These are phyloP conservation scores for Fusarium sp. DNA, from an alignment of 2,329 filamentous ascomycete species.

Conservation along the genomic window DNA sequence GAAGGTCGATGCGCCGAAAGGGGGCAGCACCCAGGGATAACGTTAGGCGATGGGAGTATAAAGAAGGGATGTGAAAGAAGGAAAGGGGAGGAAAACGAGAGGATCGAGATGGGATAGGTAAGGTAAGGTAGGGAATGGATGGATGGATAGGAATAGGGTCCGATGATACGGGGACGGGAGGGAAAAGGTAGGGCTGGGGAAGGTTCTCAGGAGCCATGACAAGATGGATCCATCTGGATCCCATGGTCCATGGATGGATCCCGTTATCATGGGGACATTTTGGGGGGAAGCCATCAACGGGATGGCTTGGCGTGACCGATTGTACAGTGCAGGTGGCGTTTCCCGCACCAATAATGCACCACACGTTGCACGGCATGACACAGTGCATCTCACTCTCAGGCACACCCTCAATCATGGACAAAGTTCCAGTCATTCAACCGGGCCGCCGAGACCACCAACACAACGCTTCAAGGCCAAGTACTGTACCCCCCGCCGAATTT, in stretches of 20 bases:
- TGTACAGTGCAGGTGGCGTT: constrained; percentile 5
- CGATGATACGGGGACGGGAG: constrained; percentile 25
- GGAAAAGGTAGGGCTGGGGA: constrained; percentile 34
- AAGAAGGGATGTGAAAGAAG: constrained; percentile 24
- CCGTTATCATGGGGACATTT: constrained; percentile 39
- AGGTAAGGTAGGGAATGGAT: constrained; percentile 7
- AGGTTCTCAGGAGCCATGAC: constrained; percentile 39
- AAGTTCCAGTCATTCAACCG: constrained; percentile 1
- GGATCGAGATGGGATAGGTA: constrained; percentile 25
- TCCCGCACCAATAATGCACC: constrained; percentile 5
- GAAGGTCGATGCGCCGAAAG: constrained; percentile 34
- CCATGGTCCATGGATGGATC: constrained; percentile 10
- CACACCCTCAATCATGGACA: not conserved
- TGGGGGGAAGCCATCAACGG: constrained; percentile 16
- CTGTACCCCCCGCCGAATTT: not conserved
- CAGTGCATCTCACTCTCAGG: not conserved
- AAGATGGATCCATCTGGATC: constrained; percentile 12
- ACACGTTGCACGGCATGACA: not conserved
- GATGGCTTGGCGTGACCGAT: constrained; percentile 26
- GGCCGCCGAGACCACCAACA: constrained; percentile 1
- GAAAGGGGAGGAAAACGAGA: constrained; percentile 26
- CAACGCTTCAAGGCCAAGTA: not conserved
- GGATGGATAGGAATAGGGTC: constrained; percentile 20
- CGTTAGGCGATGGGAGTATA: constrained; percentile 15
- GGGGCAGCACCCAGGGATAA: constrained; percentile 32